Evolutionary conservation across 2,329 filamentous ascomycete species (phyloP).

Genomic region (Ophiocordyceps polyrhachis-furcata): DNA sequence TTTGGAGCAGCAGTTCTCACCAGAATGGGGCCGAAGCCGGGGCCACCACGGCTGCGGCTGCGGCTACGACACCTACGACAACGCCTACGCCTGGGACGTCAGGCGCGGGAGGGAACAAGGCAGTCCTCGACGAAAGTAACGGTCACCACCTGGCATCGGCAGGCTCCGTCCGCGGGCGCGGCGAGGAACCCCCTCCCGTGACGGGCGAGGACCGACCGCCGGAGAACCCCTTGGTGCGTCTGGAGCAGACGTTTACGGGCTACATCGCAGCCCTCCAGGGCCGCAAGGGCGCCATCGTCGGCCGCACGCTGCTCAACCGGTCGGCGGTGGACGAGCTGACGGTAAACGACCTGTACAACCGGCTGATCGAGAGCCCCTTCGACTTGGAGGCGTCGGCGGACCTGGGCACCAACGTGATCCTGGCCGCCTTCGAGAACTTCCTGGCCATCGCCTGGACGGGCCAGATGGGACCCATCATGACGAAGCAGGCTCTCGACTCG

Average conservation of each 20-base stretch:
- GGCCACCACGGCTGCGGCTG: conserved; percentile 15
- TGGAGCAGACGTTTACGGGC: conserved; percentile 73
- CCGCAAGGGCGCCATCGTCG: conserved; percentile 73
- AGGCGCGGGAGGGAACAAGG: no score
- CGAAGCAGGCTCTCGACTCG: conserved; percentile 44
- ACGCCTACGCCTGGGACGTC: conserved; percentile 16
- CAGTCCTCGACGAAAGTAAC: conserved; percentile 9
- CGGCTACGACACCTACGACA: conserved; percentile 17
- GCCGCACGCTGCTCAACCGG: conserved; percentile 54
- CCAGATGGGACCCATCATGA: conserved; percentile 71
- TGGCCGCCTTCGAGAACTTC: conserved; percentile 88
- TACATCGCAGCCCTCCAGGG: conserved; percentile 69
- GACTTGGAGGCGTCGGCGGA: conserved; percentile 62
- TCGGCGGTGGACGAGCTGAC: conserved; percentile 53
- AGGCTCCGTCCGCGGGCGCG: conserved; percentile 34
- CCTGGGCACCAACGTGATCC: conserved; percentile 64
- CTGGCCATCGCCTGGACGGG: conserved; percentile 74
- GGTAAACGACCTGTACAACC: conserved; percentile 83
- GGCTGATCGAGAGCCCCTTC: conserved; percentile 64
- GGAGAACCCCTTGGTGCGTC: conserved; percentile 47
- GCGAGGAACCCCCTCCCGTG: conserved; percentile 17
- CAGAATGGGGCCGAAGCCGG: conserved; percentile 11
- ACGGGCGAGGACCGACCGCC: conserved; percentile 34
- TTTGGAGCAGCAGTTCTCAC: conserved; percentile 43
- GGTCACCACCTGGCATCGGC: conserved; percentile 32